Conservation (phyloP, 2,329 filamentous ascomycete genomes). For the Emergomyces pasteurianus region DNA sequence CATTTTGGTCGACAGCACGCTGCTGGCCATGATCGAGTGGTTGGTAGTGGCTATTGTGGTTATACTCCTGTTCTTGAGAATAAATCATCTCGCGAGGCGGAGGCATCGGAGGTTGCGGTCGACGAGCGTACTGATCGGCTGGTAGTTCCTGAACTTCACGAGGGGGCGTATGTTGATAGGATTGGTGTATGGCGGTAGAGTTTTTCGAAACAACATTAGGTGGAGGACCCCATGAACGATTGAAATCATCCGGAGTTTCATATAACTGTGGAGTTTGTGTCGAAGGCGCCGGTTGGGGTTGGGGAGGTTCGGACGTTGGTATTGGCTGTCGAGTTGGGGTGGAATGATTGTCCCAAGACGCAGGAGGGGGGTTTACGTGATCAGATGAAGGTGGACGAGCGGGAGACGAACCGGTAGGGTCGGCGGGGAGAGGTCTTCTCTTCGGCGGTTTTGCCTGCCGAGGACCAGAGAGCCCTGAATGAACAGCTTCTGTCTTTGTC, state of each 20-base stretch:
- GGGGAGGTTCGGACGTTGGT: not conserved
- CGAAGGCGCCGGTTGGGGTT: slow-evolving; percentile 11
- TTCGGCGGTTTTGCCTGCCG: slow-evolving; percentile 56
- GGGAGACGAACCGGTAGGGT: slow-evolving; percentile 49
- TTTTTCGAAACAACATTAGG: not conserved
- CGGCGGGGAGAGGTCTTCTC: slow-evolving; percentile 69
- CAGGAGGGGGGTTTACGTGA: not conserved
- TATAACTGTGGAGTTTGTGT: slow-evolving; percentile 15
- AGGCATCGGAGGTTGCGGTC: not conserved
- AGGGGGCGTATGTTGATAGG: slow-evolving; percentile 5
- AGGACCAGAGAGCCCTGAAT: slow-evolving; percentile 26
- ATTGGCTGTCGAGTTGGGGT: not conserved
- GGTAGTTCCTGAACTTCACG: slow-evolving; percentile 2
- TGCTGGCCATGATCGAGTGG: not conserved
- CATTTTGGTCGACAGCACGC: not conserved
- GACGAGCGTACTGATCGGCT: not conserved
- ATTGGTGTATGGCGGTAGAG: not conserved
- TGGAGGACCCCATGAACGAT: slow-evolving; percentile 6
- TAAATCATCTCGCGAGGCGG: slow-evolving; percentile 5
- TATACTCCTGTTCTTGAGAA: not conserved
- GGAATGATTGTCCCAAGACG: not conserved
- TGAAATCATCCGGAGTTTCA: slow-evolving; percentile 19
- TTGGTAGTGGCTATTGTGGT: not conserved
- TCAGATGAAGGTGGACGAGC: slow-evolving; percentile 29
- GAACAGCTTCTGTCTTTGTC: slow-evolving; percentile 18